These are phyloP conservation scores for Suaeda aralocaspica DNA, from an alignment of 148 eudicot genomes.

Conservation along the genomic window DNA sequence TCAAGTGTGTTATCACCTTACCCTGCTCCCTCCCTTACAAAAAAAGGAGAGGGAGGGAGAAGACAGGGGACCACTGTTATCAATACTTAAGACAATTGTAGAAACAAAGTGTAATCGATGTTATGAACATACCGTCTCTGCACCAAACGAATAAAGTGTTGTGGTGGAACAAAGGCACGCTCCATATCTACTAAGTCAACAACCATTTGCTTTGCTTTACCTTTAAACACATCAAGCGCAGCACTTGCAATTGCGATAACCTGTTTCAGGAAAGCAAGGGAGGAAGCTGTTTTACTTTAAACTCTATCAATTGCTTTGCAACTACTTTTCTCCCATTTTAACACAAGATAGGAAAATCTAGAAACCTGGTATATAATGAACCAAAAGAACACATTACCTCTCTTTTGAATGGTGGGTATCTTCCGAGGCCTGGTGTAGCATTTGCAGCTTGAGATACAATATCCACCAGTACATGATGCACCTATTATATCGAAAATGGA, in stretches of 20 bases:
- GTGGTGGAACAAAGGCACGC: slow-evolving; percentile 98
- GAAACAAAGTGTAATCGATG: background rate
- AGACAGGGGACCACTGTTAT: no score
- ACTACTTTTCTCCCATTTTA: background rate
- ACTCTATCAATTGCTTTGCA: background rate
- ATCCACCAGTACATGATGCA: slow-evolving; percentile 90
- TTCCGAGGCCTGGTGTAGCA: slow-evolving; percentile 95
- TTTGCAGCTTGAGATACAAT: slow-evolving; percentile 95
- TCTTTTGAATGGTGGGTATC: slow-evolving; percentile 96
- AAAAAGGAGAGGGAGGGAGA: no score
- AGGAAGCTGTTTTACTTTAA: background rate
- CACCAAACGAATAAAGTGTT: slow-evolving; percentile 94
- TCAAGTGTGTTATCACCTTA: background rate
- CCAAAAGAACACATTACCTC: slow-evolving; percentile 49
- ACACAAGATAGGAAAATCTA: background rate
- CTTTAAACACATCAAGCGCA: slow-evolving; percentile 85
- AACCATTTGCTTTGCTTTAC: slow-evolving; percentile 95
- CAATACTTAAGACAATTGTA: background rate
- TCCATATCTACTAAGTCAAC: slow-evolving; percentile 98
- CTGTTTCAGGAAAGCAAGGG: slow-evolving; percentile 34
- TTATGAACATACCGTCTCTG: slow-evolving; percentile 78
- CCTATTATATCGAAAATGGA: slow-evolving; percentile 40
- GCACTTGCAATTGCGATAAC: slow-evolving; percentile 83
- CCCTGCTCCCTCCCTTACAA: background rate
- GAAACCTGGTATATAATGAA: background rate